These are phyloP conservation scores for Chamaenerion angustifolium DNA, from an alignment of 345 rosid genomes.

Conservation along the genomic window DNA sequence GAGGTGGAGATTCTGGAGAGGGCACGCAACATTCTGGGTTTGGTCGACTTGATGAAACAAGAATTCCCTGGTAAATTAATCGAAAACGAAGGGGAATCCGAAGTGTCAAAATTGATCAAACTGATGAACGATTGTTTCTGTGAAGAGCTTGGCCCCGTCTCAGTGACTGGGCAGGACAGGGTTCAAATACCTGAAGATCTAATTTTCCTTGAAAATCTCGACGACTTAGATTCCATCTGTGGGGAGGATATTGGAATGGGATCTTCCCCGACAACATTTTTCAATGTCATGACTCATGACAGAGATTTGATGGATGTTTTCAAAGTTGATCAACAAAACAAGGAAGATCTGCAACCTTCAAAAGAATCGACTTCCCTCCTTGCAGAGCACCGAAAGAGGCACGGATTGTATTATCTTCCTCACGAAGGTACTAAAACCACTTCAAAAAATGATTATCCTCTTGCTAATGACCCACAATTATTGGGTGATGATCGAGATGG, in stretches of 20 bases:
- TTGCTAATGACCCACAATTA: constrained; percentile 48
- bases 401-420: constrained; percentile 71
- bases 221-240: constrained; percentile 47
- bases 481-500: constrained; percentile 16
- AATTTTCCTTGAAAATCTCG: constrained; percentile 55
- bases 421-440: constrained; percentile 34
- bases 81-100: constrained; percentile 20
- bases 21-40: constrained; percentile 53
- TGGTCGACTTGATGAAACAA: constrained; percentile 41
- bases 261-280: constrained; percentile 30
- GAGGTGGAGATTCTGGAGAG: constrained; percentile 88
- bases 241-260: constrained; percentile 9
- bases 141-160: constrained; percentile 68
- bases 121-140: constrained; percentile 48
- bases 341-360: constrained; percentile 44
- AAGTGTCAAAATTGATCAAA: constrained; percentile 26
- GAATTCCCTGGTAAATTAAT: constrained; percentile 14
- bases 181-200: constrained; percentile 54
- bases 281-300: constrained; percentile 18
- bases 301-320: constrained; percentile 30
- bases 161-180: constrained; percentile 53
- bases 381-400: constrained; percentile 79
- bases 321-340: constrained; percentile 19
- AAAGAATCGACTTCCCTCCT: constrained; percentile 62
- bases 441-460: constrained; percentile 51